Evolutionary conservation across 257 asterid species (phyloP).

Genomic region (Lithospermum erythrorhizon): DNA sequence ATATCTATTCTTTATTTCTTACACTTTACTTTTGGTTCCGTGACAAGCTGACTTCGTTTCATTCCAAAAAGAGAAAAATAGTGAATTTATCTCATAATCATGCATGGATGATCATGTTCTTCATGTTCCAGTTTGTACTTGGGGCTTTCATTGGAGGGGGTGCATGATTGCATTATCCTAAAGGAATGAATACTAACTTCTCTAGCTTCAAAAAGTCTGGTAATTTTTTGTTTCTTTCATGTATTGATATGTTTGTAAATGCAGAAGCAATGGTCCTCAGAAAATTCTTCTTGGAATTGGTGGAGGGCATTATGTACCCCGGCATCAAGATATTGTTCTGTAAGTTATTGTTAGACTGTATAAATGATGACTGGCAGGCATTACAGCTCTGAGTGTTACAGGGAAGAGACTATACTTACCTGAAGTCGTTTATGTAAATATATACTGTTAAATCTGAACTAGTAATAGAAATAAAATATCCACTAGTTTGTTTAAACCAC

Average conservation of each 20-base stretch:
- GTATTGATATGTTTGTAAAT: background rate
- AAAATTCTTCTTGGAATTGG: constrained; percentile 30
- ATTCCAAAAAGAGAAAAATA: background rate
- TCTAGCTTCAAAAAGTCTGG: background rate
- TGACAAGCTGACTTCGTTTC: background rate
- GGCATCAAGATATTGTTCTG: constrained; percentile 30
- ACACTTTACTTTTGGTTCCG: background rate
- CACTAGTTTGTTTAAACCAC: too few species aligned
- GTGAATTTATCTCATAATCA: background rate
- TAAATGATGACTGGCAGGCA: too few species aligned
- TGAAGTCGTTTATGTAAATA: too few species aligned
- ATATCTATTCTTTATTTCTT: too few species aligned
- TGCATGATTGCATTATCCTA: background rate
- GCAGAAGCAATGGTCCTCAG: constrained; percentile 10
- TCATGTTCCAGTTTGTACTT: background rate
- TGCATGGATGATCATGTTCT: background rate
- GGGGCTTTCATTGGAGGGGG: background rate
- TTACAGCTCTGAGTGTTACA: too few species aligned
- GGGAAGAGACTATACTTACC: too few species aligned
- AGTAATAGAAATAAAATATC: too few species aligned
- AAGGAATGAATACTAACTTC: background rate
- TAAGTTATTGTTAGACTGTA: constrained; percentile 13
- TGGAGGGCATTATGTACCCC: constrained; percentile 35
- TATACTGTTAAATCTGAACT: background rate
- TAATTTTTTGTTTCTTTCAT: background rate